Percentiles rank a stretch among this genome's conserved stretches.
Conservation (phyloP, 305 asterid species). For the Fraxinus baroniana region DNA sequence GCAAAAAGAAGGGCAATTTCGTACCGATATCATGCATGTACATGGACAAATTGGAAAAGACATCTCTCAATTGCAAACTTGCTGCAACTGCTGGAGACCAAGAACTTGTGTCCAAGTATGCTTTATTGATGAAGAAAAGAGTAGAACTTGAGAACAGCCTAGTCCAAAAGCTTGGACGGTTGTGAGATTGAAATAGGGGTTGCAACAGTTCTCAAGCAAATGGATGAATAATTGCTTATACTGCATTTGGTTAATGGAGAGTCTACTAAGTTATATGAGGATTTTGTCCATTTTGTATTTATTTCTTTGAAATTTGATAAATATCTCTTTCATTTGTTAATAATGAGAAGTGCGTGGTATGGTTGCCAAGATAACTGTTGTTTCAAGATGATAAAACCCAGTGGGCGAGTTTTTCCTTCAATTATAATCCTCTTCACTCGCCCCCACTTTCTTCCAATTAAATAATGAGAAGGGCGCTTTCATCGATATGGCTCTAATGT, state of each 20-base stretch:
- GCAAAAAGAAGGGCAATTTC: constrained; percentile 54
- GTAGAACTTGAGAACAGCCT: constrained; percentile 64
- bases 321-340: neutral
- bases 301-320: neutral
- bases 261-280: neutral
- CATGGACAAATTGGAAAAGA: constrained; percentile 51
- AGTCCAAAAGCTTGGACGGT: constrained; percentile 57
- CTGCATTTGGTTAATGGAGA: neutral
- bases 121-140: constrained; percentile 66
- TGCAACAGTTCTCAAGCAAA: neutral
- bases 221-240: neutral
- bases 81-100: constrained; percentile 53
- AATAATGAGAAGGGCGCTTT: neutral
- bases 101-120: constrained; percentile 47
- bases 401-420: neutral
- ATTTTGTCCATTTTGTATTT: neutral
- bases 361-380: neutral
- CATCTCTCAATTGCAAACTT: constrained; percentile 66
- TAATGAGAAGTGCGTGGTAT: neutral
- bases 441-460: neutral
- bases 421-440: neutral
- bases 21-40: constrained; percentile 64
- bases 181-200: constrained; percentile 21
- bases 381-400: neutral
- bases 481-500: neutral